Evolutionary conservation across 2,329 filamentous ascomycete species (phyloP), one percentile per base, ranked within the genome.

Genomic region (Knufia petricola): DNA sequence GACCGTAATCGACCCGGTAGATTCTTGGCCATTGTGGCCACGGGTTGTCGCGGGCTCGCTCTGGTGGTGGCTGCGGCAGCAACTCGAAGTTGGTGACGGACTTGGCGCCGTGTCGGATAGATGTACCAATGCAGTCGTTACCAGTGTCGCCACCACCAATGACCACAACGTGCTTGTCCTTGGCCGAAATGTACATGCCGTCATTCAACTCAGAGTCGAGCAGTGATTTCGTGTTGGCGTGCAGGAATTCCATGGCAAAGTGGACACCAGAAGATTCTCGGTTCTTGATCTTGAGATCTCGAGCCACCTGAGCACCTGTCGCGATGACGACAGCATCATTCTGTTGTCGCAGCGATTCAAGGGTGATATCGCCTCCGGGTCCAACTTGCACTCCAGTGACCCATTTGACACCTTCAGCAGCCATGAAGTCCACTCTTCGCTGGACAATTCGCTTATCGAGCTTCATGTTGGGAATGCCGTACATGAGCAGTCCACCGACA

Each of bases 401-500:
- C 71, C 94, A 95, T 45, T 77, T 76, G 63, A 95, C 72, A 42
- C 90, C 90, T 69, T 95, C 90, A 2, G 82, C 78, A 48, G 85
- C 86, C 86, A 95, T 90, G 69, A 96, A 88, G 68, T 95, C 87
- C 42, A 92, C 88, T 66, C 90, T 85, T 46, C 90, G 85, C 75
- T 95, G 90, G 52, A 96, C 90, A 55, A 95, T 82, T 64, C 87
- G 87, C 78, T 96, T 96, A 73, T 96, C 90, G 36, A 96, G 84
- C 75, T 96, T 96, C 90, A 96, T 96, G 75, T 96, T 96, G 58
- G 90, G 90, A 58, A 96, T 96, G 58, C 90, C 90, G 64, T 96
- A 95, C 90, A 95, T 95, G 61, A 96, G 79, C 48, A 96, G 76
- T 67, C 90, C 90, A 69, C 90, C 90, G 50, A 84, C 73, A 56